Conservation (phyloP, 345 rosid species). For the Trapa incisa region DNA sequence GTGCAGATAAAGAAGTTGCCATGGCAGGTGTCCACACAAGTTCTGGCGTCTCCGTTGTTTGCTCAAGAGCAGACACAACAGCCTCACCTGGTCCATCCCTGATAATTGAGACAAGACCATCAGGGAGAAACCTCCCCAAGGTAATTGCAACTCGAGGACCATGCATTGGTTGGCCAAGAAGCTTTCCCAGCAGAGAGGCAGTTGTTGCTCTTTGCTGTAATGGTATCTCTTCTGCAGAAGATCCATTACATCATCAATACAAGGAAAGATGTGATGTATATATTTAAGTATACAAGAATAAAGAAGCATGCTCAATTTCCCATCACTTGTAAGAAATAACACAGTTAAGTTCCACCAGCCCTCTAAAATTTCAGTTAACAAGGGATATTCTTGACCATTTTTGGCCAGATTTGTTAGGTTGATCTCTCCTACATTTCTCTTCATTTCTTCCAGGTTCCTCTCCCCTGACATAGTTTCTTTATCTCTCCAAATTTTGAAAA, state of each 20-base stretch:
- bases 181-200: constrained; percentile 92
- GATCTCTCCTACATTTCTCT: neutral
- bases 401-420: neutral
- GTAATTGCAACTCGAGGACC: constrained; percentile 99
- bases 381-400: neutral
- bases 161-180: constrained; percentile 96
- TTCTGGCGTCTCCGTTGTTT: constrained; percentile 96
- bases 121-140: constrained; percentile 92
- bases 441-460: neutral
- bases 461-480: constrained; percentile 5
- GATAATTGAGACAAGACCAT: constrained; percentile 83
- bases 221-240: constrained; percentile 80
- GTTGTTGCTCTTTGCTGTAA: constrained; percentile 94
- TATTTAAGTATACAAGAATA: neutral
- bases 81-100: constrained; percentile 99
- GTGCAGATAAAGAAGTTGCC: constrained; percentile 96
- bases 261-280: neutral
- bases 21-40: constrained; percentile 99
- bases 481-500: constrained; percentile 5
- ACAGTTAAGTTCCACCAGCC: neutral
- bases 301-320: neutral
- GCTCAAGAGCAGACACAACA: constrained; percentile 81
- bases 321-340: neutral
- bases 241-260: neutral
- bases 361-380: neutral